Evolutionary conservation across 768 basidiomycete genomes (phyloP).

Genomic region (Coprinellus aureogranulatus): DNA sequence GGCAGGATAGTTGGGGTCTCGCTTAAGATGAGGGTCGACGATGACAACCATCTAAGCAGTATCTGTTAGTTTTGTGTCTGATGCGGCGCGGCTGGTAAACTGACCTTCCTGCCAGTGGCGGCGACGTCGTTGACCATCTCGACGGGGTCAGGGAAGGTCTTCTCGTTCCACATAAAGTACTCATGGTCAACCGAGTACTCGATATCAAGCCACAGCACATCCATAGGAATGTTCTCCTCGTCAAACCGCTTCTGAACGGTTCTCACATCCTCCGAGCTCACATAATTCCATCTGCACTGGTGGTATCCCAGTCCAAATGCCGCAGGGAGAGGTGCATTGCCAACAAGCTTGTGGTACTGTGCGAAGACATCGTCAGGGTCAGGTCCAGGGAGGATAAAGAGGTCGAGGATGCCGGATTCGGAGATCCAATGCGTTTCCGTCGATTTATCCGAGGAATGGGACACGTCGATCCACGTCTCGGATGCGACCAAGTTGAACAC

Average conservation of each 20-base stretch:
- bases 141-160: slow-evolving; percentile 90
- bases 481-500: slow-evolving; percentile 85
- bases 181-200: slow-evolving; percentile 92
- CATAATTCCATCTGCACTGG: slow-evolving; percentile 98
- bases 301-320: slow-evolving; percentile 93
- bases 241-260: slow-evolving; percentile 86
- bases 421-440: slow-evolving; percentile 96
- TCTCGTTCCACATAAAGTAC: slow-evolving; percentile 96
- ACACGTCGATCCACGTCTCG: slow-evolving; percentile 94
- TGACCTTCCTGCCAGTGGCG: slow-evolving; percentile 79
- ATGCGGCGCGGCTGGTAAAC: background rate
- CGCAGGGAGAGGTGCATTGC: slow-evolving; percentile 83
- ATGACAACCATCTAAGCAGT: slow-evolving; percentile 91
- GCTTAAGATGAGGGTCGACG: slow-evolving; percentile 94
- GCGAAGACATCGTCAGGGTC: slow-evolving; percentile 76
- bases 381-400: slow-evolving; percentile 92
- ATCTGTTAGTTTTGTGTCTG: slow-evolving; percentile 3
- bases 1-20: slow-evolving; percentile 71
- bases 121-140: slow-evolving; percentile 91
- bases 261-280: slow-evolving; percentile 84
- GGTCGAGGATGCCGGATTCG: slow-evolving; percentile 93
- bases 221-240: slow-evolving; percentile 91
- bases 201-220: slow-evolving; percentile 97
- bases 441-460: slow-evolving; percentile 61
- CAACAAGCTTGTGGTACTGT: slow-evolving; percentile 85